Evolutionary conservation across 1,284 basidiomycete genomes (phyloP).

Genomic region (Cryptococcus depauperatus): DNA sequence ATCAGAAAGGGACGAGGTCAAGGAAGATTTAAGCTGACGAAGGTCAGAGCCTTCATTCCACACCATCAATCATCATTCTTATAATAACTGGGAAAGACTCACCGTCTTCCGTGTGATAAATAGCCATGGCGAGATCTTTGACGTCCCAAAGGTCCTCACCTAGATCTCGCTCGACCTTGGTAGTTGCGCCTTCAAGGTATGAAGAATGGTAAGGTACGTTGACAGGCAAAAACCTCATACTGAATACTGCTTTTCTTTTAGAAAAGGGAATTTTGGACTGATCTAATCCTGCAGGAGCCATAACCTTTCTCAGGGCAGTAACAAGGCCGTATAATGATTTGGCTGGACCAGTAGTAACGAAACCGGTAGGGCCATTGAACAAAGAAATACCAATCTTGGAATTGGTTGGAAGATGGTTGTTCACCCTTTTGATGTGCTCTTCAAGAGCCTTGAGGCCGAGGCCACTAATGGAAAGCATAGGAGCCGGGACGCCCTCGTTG

Average conservation of each 20-base stretch:
- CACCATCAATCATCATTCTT: constrained; percentile 14
- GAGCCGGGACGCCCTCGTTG: constrained; percentile 84
- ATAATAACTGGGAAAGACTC: constrained; percentile 33
- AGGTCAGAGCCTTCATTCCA: constrained; percentile 65
- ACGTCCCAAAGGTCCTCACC: constrained; percentile 74
- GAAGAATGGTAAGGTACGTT: constrained; percentile 91
- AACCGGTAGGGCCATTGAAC: constrained; percentile 81
- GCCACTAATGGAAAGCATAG: constrained; percentile 88
- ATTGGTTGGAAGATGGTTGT: constrained; percentile 70
- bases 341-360: constrained; percentile 88
- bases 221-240: constrained; percentile 85
- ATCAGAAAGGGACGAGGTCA: constrained; percentile 75
- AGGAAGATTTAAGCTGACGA: constrained; percentile 55
- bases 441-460: constrained; percentile 70
- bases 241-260: constrained; percentile 90
- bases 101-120: constrained; percentile 90
- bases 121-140: constrained; percentile 67
- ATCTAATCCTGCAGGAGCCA: constrained; percentile 76
- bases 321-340: constrained; percentile 91
- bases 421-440: constrained; percentile 77
- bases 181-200: constrained; percentile 70
- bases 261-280: constrained; percentile 91
- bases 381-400: constrained; percentile 79
- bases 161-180: constrained; percentile 67
- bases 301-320: constrained; percentile 77